These are phyloP conservation scores for Chytriomyces sp. DNA, from an alignment of 192 early-diverging fungal species.

Conservation along the genomic window DNA sequence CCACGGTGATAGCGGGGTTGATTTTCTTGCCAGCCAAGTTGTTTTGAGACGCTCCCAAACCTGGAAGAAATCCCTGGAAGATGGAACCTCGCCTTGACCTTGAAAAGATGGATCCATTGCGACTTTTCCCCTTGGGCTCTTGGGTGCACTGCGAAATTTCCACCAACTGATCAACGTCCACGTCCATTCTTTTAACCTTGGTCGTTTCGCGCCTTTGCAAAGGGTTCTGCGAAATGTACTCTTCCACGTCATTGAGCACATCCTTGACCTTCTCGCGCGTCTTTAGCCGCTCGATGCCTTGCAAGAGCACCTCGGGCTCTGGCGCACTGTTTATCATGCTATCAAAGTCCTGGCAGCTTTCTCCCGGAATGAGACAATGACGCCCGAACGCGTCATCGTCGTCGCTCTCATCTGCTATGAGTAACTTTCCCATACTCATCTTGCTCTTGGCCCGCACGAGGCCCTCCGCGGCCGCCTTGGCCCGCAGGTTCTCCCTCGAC, in stretches of 20 bases:
- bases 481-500: too few relatives aligned
- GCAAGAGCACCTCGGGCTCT: not conserved
- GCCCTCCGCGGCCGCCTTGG: not conserved
- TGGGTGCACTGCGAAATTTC: not conserved
- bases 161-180: constrained; percentile 17
- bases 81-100: not conserved
- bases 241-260: constrained; percentile 13
- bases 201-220: not conserved
- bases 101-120: not conserved
- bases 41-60: not conserved
- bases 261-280: constrained; percentile 11
- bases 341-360: not conserved
- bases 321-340: not conserved
- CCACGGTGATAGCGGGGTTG: not conserved
- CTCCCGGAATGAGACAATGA: not conserved
- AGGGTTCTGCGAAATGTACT: not conserved
- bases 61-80: not conserved
- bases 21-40: not conserved
- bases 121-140: not conserved
- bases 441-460: not conserved
- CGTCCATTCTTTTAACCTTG: not conserved
- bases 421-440: not conserved
- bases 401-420: not conserved
- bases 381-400: not conserved
- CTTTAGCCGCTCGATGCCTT: not conserved